phyloP scores from a whole-genome alignment of 495 filamentous ascomycete species.

The Aspergillus egyptiacus region DNA sequence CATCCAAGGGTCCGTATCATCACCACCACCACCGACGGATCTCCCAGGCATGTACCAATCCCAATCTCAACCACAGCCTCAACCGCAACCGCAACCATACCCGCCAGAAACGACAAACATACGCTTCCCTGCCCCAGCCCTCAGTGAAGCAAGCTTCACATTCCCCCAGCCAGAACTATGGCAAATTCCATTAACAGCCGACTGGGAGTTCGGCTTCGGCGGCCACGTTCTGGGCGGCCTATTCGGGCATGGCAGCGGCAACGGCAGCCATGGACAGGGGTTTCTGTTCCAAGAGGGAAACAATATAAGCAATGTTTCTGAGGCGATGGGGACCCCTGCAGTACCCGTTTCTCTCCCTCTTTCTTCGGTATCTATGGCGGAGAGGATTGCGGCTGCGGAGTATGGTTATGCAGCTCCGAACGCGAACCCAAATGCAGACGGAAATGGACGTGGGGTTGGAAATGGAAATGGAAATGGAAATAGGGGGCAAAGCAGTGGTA shows the following conservation, averaged over 20 bases:
- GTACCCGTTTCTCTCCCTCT: not conserved
- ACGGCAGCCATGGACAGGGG: not conserved
- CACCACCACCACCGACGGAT: constrained; percentile 4
- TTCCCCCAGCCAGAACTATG: constrained; percentile 31
- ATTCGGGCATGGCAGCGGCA: constrained; percentile 17
- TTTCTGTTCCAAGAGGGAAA: not conserved
- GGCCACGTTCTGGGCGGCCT: constrained; percentile 27
- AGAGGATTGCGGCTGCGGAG: not conserved
- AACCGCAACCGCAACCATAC: constrained; percentile 9
- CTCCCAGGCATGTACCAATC: constrained; percentile 8
- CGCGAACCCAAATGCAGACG: not conserved
- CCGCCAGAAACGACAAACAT: constrained; percentile 16
- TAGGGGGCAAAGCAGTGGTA: no score
- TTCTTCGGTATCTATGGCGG: not conserved
- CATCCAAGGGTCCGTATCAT: constrained; percentile 3
- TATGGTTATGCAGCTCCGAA: not conserved
- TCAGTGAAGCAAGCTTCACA: constrained; percentile 13
- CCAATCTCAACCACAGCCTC: constrained; percentile 5
- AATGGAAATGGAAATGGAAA: not conserved
- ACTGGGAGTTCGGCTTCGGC: constrained; percentile 36
- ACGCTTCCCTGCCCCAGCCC: constrained; percentile 24
- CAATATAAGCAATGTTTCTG: not conserved
- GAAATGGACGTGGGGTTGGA: no score
- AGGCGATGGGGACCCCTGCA: not conserved
- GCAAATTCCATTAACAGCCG: constrained; percentile 34